phyloP scores from a whole-genome alignment of 805 yeast genomes.

The Candida nonsorbophila region DNA sequence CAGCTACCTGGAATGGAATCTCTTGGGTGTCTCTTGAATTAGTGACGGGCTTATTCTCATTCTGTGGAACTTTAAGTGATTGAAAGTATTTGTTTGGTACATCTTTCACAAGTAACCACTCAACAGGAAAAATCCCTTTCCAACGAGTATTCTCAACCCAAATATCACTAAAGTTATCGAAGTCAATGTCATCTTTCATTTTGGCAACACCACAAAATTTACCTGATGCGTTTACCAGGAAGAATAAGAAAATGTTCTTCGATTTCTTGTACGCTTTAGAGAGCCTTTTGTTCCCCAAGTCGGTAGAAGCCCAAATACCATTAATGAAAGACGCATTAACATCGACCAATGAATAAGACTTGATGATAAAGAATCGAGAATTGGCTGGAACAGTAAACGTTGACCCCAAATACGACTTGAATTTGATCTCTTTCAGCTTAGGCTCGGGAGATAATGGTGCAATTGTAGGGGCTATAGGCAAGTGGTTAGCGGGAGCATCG shows the following conservation, averaged over 20 bases:
- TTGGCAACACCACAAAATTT: slow-evolving; percentile 56
- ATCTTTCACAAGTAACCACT: slow-evolving; percentile 49
- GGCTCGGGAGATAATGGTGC: not conserved
- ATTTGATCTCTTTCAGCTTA: not conserved
- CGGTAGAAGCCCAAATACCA: slow-evolving; percentile 57
- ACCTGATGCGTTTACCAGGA: slow-evolving; percentile 55
- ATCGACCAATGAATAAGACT: slow-evolving; percentile 46
- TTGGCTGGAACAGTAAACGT: slow-evolving; percentile 1
- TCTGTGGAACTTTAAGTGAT: slow-evolving; percentile 38
- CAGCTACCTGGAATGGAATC: slow-evolving; percentile 44
- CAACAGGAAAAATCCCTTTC: slow-evolving; percentile 49
- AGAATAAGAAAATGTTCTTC: slow-evolving; percentile 39
- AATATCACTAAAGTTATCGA: slow-evolving; percentile 31
- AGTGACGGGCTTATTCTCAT: slow-evolving; percentile 49
- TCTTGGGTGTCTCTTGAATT: slow-evolving; percentile 61
- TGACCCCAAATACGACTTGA: slow-evolving; percentile 8
- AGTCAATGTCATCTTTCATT: slow-evolving; percentile 38
- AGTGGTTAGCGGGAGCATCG: not conserved
- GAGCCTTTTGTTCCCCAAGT: slow-evolving; percentile 49
- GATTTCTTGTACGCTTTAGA: slow-evolving; percentile 34
- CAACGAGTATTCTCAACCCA: slow-evolving; percentile 47
- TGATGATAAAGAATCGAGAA: slow-evolving; percentile 46
- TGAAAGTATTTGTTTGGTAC: slow-evolving; percentile 45
- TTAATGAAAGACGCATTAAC: slow-evolving; percentile 45
- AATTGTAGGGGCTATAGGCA: not conserved